A percentile compares a stretch with the other conserved stretches of the same genome.
Evolutionary conservation across 176 grass and related monocot genomes (phyloP).

Genomic region (Oropetium thomaeum): DNA sequence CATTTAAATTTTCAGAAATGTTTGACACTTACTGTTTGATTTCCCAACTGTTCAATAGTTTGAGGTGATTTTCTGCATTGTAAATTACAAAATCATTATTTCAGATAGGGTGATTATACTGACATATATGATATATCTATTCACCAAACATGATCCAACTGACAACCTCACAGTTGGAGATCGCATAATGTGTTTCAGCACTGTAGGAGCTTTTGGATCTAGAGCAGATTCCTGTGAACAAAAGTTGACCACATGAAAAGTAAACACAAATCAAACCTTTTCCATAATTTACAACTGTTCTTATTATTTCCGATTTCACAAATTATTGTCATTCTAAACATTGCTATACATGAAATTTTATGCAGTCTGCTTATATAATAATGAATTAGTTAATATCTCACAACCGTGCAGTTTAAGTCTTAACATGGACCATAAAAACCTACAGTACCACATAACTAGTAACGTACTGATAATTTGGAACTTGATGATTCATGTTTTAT

Average conservation of each 20-base stretch:
- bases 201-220: slow-evolving; percentile 40
- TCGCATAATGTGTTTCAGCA: slow-evolving; percentile 46
- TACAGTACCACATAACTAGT: neutral
- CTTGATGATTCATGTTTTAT: slow-evolving; percentile 3
- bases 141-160: slow-evolving; percentile 19
- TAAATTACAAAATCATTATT: slow-evolving; percentile 35
- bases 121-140: neutral
- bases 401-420: slow-evolving; percentile 6
- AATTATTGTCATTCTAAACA: neutral
- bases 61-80: slow-evolving; percentile 66
- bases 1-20: neutral
- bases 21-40: slow-evolving; percentile 41
- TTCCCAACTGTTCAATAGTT: slow-evolving; percentile 33
- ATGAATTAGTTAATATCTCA: slow-evolving; percentile 1
- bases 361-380: neutral
- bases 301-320: neutral
- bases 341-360: neutral
- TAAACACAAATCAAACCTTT: neutral
- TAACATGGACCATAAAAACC: slow-evolving; percentile 5
- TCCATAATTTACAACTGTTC: slow-evolving; percentile 22
- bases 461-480: slow-evolving; percentile 19
- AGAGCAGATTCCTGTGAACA: slow-evolving; percentile 45
- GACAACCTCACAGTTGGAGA: slow-evolving; percentile 54
- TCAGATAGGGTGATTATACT: slow-evolving; percentile 11
- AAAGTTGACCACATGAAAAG: slow-evolving; percentile 28